Evolutionary conservation across 2,329 filamentous ascomycete species (phyloP).

Genomic region (Fusarium virguliforme): DNA sequence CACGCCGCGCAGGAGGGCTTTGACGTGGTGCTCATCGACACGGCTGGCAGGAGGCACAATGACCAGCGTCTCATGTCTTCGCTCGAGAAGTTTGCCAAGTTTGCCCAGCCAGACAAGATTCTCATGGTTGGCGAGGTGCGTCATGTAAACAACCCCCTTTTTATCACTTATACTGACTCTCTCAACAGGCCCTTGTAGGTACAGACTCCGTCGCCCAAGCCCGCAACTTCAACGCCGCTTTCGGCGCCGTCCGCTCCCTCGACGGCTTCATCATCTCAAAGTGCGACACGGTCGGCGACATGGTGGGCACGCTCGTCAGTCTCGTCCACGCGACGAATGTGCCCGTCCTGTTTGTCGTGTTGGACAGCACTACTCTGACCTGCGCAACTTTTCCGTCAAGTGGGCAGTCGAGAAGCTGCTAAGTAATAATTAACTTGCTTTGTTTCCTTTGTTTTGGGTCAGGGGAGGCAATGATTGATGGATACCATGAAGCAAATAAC

Average conservation of each 20-base stretch:
- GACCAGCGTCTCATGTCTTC: slow-evolving; percentile 96
- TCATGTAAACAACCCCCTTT: neutral
- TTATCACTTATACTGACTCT: slow-evolving; percentile 17
- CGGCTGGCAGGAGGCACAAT: slow-evolving; percentile 94
- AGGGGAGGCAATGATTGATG: slow-evolving; percentile 6
- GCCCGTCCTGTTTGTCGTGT: slow-evolving; percentile 90
- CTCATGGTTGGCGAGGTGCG: slow-evolving; percentile 85
- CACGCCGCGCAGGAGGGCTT: slow-evolving; percentile 83
- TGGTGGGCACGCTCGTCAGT: slow-evolving; percentile 95
- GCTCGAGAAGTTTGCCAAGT: slow-evolving; percentile 96
- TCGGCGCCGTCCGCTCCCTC: slow-evolving; percentile 83
- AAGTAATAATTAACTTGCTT: slow-evolving; percentile 61
- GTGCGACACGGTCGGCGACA: slow-evolving; percentile 99
- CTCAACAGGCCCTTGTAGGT: slow-evolving; percentile 83
- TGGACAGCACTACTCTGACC: slow-evolving; percentile 78
- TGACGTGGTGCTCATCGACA: slow-evolving; percentile 97
- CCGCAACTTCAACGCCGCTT: slow-evolving; percentile 94
- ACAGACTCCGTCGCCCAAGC: slow-evolving; percentile 97
- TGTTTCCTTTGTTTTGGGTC: neutral
- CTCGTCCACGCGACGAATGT: slow-evolving; percentile 98
- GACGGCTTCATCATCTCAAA: slow-evolving; percentile 99
- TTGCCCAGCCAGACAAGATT: slow-evolving; percentile 97
- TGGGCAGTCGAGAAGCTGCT: slow-evolving; percentile 79
- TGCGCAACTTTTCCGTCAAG: slow-evolving; percentile 78
- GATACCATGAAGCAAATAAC: slow-evolving; percentile 9